Evolutionary conservation across 2,329 filamentous ascomycete species (phyloP), one percentile per base, ranked within the genome.

Genomic region (Ophiostoma novo-ulmi): DNA sequence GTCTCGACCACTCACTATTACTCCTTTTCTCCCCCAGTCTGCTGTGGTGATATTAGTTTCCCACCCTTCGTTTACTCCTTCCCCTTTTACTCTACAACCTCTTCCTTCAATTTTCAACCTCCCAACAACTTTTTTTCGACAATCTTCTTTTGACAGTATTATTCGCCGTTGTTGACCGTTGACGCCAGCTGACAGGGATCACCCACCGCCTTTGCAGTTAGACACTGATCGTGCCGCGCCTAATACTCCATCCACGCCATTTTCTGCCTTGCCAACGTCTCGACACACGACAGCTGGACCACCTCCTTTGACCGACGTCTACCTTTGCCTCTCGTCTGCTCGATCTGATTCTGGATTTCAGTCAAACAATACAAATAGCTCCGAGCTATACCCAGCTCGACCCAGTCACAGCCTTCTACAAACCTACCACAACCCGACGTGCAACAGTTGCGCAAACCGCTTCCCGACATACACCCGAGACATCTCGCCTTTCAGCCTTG

Each of bases 381-480:
- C n/a, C 8, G n/a, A 31, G 52, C 52, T 10, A 10, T 31, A 58
- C n/a, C 44, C 8, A 20, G 17, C 14, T 6, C 6, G 44, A 1
- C 17, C 17, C n/a, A 26, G 52, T 8, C 1, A 58, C 52, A 55
- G 44, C 13, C 44, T 48, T 6, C 44, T 17, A 48, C 44, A 48
- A n/a, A 48, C 10, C 17, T 20, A 20, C 44, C 17, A 48, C 44
- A 35, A 13, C 17, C 65, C 26, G 22, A 35, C 20, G 39, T 61
- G 26, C 55, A 31, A 61, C 22, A 5, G 58, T 63, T 26, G 58
- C 26, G 58, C 58, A 63, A 26, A 14, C 26, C 58, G 26, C 26
- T 35, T 31, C 26, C 39, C 65, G 26, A 35, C 65, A 68, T 68
- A 63, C 55, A 63, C 68, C 44, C 68, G 69, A 69, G 10, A 41